Base-by-base conservation (phyloP, 768 basidiomycete genomes). In the Mycena filopes region DNA sequence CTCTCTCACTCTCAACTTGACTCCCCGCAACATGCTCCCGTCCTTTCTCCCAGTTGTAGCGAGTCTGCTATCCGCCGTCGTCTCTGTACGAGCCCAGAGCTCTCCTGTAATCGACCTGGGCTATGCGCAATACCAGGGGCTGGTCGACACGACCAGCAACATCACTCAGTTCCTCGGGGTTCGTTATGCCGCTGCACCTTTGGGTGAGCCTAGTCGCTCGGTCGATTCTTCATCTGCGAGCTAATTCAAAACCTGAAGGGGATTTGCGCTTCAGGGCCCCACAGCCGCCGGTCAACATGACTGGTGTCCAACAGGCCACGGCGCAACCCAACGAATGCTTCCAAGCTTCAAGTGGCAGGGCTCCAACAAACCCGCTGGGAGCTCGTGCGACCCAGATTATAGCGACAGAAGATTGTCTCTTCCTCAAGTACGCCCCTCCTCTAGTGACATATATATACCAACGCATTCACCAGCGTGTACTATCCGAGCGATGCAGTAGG, bases 371-470 rank as follows among this genome's bases (percentile, higher is more conserved):
- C 25, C 77, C 79, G n/a, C 77, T 80, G 43, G 66, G 75, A n/a
- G 45, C 61, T 9, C 60, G 50, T 20, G 58, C 28, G 12, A 3
- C 42, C 4, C 13, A 49, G 12, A 31, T 60, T 26, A 8, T 38
- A 16, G 28, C 33, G 12, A 73, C 78, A 2, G 82, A 82, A 63
- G 82, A 83, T 60, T 84, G 82, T 60, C 61, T 83, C 8, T 81
- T 81, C 7, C 70, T 66, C 16, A 49, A 63, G 62, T 55, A 43
- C 16, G 9, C n/a, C 45, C 23, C 10, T 42, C 15, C 25, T 23
- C 36, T 31, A 15, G 21, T 12, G 33, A 7, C 12, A 12, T 12
- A 23, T 28, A n/a, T 55, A 25, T 28, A n/a, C 7, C 11, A 18
- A 28, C 53, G 38, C 26, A 18, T 29, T 54, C 6, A 16, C 11